Evolutionary conservation across 2,329 filamentous ascomycete species (phyloP).

Genomic region (Alternaria gansuensis): DNA sequence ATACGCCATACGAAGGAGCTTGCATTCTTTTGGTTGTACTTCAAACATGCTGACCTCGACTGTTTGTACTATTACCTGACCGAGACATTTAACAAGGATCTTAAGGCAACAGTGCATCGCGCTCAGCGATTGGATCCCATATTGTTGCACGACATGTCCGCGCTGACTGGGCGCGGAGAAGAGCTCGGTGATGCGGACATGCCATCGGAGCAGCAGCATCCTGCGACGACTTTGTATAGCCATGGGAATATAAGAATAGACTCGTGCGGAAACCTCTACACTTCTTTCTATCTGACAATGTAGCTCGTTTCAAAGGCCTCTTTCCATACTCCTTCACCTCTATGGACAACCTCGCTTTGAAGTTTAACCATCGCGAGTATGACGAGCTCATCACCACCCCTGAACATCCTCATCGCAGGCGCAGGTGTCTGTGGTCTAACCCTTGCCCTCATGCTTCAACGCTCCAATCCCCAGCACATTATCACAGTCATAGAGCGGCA

Average conservation of each 20-base stretch:
- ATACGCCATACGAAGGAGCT: no score
- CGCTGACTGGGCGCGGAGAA: not conserved
- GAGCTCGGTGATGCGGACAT: slow-evolving; percentile 7
- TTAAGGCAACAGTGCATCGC: not conserved
- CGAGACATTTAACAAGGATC: not conserved
- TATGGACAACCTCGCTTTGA: not conserved
- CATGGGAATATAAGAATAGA: not conserved
- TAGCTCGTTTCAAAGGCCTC: not conserved
- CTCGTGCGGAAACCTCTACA: not conserved
- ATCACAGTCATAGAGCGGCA: slow-evolving; percentile 57
- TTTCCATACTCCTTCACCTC: no score
- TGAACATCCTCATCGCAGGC: slow-evolving; percentile 44
- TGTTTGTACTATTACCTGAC: no score
- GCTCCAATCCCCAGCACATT: slow-evolving; percentile 47
- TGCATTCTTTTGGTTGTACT: no score
- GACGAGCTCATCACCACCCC: slow-evolving; percentile 8
- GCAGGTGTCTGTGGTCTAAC: slow-evolving; percentile 47
- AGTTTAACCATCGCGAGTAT: not conserved
- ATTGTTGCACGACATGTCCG: not conserved
- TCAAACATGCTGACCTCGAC: no score
- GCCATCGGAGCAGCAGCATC: not conserved
- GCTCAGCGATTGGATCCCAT: not conserved
- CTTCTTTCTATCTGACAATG: no score
- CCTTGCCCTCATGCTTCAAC: slow-evolving; percentile 62
- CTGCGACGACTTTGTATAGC: not conserved